Evolutionary conservation across 208 protist species (phyloP), one percentile per base, ranked within the genome.

Genomic region (Trypanosoma grayi): DNA sequence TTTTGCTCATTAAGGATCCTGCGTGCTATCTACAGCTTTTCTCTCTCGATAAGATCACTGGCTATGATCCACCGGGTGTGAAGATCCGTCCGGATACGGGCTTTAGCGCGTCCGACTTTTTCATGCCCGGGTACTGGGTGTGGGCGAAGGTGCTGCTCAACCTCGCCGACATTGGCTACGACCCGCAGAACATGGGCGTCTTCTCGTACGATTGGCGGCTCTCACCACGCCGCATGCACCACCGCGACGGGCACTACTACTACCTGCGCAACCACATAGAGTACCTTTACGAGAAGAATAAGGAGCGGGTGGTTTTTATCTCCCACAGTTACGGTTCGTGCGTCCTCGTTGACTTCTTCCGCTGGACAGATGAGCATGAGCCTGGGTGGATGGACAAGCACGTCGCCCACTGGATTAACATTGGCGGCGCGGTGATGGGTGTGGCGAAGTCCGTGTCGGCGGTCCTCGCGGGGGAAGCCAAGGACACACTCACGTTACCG

Each of bases 161-260:
- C 67, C 74, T 97, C n/a, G 91, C 84, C 0, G 87, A 96, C 41
- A 90, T 97, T 58, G 93, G 93, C 48, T 97, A 97, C 75, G 91
- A 95, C 67, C 83, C 77, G 39, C 89, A 92, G 70, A 94, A 71
- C 71, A 85, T 97, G 75, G 74, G 73, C 16, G 86, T 97, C 30
- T 73, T 84, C 40, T 77, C 77, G n/a, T 96, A 96, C 66, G 93
- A 97, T 73, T 97, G 93, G 91, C 78, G 93, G 30, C 73, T 97
- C 16, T 89, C 88, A 1, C 83, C 86, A 2, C 47, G 36, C 25
- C 65, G 67, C 24, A 64, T 85, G 56, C 83, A 97, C 53, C 59
- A 73, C 4, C 81, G 93, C 22, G 93, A 97, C 70, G 81, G 81
- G 24, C 86, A 90, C 66, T 96, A 90, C 63, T 85, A 89, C 41